Conservation (phyloP, 2,329 filamentous ascomycete genomes). For the Elsinoe ampelina region DNA sequence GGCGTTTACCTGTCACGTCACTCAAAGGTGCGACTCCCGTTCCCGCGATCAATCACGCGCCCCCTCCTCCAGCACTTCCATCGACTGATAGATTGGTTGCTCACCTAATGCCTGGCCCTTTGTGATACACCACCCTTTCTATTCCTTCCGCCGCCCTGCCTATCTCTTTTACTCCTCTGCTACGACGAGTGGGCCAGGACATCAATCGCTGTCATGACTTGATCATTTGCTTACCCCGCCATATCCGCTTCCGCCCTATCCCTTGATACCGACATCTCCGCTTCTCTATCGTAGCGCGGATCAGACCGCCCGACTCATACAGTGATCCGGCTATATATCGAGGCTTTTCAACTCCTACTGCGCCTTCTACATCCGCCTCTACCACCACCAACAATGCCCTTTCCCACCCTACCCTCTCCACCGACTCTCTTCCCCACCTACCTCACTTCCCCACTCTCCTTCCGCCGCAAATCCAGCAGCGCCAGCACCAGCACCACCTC, state of each 20-base stretch:
- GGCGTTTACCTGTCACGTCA: slow-evolving; percentile 1
- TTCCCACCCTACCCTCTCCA: slow-evolving; percentile 24
- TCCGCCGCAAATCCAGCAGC: slow-evolving; percentile 36
- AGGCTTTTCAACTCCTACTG: background rate
- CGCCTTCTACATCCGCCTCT: background rate
- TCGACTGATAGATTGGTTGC: background rate
- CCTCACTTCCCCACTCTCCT: slow-evolving; percentile 40
- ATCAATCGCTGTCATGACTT: background rate
- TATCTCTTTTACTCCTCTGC: background rate
- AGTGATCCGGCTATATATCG: background rate
- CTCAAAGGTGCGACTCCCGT: background rate
- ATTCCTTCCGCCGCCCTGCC: background rate
- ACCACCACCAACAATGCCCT: slow-evolving; percentile 16
- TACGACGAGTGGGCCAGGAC: background rate
- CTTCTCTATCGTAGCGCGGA: background rate
- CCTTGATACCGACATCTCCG: background rate
- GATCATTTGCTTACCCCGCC: background rate
- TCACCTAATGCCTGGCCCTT: background rate
- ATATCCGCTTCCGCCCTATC: background rate
- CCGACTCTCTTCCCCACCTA: slow-evolving; percentile 42
- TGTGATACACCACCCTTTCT: background rate
- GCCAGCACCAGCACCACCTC: slow-evolving; percentile 24
- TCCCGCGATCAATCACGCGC: slow-evolving; percentile 10
- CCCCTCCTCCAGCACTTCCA: background rate
- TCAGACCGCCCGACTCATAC: background rate